Conservation (phyloP, 2,329 filamentous ascomycete genomes). For the Pseudogymnoascus sp. region DNA sequence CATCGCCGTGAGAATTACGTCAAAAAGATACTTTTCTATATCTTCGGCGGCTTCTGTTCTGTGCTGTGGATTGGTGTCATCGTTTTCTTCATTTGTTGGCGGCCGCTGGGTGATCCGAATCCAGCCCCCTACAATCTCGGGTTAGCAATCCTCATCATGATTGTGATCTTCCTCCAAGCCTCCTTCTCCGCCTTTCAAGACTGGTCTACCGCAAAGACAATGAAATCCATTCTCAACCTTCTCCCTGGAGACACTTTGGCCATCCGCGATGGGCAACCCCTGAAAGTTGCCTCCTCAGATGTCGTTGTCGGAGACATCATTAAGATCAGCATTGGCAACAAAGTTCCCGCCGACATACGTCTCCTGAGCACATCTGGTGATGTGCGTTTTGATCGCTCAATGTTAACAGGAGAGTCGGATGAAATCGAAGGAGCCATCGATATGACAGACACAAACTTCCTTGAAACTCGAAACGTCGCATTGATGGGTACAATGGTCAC, state of each 20-base stretch:
- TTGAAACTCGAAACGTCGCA: conserved; percentile 99
- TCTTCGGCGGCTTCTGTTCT: conserved; percentile 43
- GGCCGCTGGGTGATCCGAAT: conserved; percentile 36
- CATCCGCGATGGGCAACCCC: conserved; percentile 40
- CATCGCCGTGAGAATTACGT: conserved; percentile 37
- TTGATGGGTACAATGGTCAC: conserved; percentile 98
- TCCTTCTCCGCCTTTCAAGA: conserved; percentile 42
- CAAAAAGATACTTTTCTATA: conserved; percentile 35
- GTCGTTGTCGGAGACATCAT: conserved; percentile 91
- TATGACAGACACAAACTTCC: conserved; percentile 67
- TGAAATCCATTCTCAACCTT: conserved; percentile 41
- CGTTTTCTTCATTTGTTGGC: conserved; percentile 43
- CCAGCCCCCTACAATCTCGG: conserved; percentile 38
- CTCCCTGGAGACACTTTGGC: conserved; percentile 38
- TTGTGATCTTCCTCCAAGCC: conserved; percentile 42
- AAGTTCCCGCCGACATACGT: conserved; percentile 79
- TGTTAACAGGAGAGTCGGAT: conserved; percentile 94
- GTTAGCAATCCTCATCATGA: conserved; percentile 39
- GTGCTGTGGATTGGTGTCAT: conserved; percentile 41
- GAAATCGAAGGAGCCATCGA: conserved; percentile 73
- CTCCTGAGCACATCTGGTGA: conserved; percentile 79
- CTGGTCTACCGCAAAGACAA: conserved; percentile 41
- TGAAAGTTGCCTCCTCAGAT: background rate
- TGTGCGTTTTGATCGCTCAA: conserved; percentile 98
- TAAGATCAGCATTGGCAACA: conserved; percentile 80